Base-by-base conservation (phyloP, 164 flowering plant species). In the Echeveria elegans region DNA sequence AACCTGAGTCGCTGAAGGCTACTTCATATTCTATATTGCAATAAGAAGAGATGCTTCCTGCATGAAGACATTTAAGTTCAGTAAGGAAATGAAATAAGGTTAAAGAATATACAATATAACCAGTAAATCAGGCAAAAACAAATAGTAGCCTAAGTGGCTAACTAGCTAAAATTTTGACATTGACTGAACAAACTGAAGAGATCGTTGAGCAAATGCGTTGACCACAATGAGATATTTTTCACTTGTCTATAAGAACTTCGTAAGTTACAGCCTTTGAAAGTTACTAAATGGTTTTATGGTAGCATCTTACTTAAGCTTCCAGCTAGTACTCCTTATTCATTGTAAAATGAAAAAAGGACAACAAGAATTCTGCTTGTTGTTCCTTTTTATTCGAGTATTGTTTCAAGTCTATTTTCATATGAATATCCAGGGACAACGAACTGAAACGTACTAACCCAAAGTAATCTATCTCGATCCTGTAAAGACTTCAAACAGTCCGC, bases 381-480 rank as follows among this genome's bases (percentile, higher is more conserved):
- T 15, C n/a, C 40, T 16, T n/a, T 4, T 36, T 2, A 16, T 32
- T 63, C 23, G 5, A 43, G 16, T 16, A 43, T 4, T 43, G 5
- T 1, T 9, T 8, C 41, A 38, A 38, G 41, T 29, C 24, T 3
- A 30, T 19, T 24, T 32, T 9, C 18, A 9, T 37, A 56, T 36
- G 66, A 37, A 36, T 63, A 63, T 56, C 1, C 1, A 6, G 47
- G 47, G 47, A 11, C 19, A 43, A 16, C 16, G 6, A 14, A 56
- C 61, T 26, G 61, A 56, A 56, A 56, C 6, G 14, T 43, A 56
- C 61, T 56, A 8, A 56, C 66, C 66, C 6, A 21, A 63, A 21
- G 66, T 12, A 21, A 32, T 37, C 66, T 63, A 63, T 63, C 66
- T n/a, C 4, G 47, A 63, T 36, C 66, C 47, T 37, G 66, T 36